These are phyloP conservation scores for Beauveria sp. DNA, from an alignment of 2,329 filamentous ascomycete species.

Conservation along the genomic window DNA sequence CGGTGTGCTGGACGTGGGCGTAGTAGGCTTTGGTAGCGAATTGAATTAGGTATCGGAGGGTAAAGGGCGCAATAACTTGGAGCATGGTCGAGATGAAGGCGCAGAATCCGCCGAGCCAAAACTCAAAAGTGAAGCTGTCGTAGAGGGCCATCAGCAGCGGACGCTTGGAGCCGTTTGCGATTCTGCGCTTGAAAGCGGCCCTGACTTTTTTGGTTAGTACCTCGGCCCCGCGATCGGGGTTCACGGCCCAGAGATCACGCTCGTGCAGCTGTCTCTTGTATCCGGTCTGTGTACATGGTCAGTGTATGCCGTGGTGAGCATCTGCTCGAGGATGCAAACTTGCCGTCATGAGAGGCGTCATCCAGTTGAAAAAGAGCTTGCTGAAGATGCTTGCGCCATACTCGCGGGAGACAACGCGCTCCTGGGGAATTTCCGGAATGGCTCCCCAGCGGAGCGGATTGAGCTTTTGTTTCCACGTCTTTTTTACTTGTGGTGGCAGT, in stretches of 20 bases:
- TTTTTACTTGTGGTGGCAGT: slow-evolving; percentile 33
- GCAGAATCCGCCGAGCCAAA: slow-evolving; percentile 75
- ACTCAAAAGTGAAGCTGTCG: slow-evolving; percentile 79
- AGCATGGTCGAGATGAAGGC: slow-evolving; percentile 66
- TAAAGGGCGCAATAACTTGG: slow-evolving; percentile 78
- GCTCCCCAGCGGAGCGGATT: slow-evolving; percentile 56
- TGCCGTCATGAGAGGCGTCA: slow-evolving; percentile 76
- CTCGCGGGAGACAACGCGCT: slow-evolving; percentile 55
- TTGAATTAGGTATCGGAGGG: slow-evolving; percentile 75
- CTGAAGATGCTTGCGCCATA: slow-evolving; percentile 68
- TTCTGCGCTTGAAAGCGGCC: slow-evolving; percentile 60
- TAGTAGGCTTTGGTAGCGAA: slow-evolving; percentile 76
- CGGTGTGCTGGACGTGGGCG: slow-evolving; percentile 42
- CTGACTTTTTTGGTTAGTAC: slow-evolving; percentile 60
- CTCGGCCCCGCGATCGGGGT: slow-evolving; percentile 68
- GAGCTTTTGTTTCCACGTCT: slow-evolving; percentile 53
- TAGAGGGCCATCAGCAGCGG: slow-evolving; percentile 75
- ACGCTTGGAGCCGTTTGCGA: slow-evolving; percentile 59
- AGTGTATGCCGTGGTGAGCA: background rate
- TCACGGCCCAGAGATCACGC: slow-evolving; percentile 84
- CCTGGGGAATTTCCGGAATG: slow-evolving; percentile 47
- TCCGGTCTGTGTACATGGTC: slow-evolving; percentile 50
- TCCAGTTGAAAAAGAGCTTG: slow-evolving; percentile 78
- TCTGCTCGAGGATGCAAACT: slow-evolving; percentile 24
- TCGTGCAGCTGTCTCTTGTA: slow-evolving; percentile 77